Evolutionary conservation across 2,329 filamentous ascomycete species (phyloP).

Genomic region (Pestalotiopsis sp.): DNA sequence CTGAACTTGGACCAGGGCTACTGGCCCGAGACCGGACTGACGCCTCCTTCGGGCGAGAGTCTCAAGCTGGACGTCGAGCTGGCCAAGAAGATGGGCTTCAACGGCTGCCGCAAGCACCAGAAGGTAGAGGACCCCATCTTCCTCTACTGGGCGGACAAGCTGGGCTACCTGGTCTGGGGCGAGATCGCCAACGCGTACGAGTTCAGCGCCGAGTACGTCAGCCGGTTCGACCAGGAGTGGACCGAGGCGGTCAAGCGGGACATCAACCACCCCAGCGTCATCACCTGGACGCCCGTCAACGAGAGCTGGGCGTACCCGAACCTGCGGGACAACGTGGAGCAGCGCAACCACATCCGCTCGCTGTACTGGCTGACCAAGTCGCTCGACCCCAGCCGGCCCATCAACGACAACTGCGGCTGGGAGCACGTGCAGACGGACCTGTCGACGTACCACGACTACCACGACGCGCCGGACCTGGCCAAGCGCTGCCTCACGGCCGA

Average conservation of each 20-base stretch:
- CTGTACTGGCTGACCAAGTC: conserved; percentile 69
- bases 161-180: conserved; percentile 66
- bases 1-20: conserved; percentile 66
- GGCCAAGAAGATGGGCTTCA: conserved; percentile 64
- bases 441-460: conserved; percentile 71
- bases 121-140: conserved; percentile 66
- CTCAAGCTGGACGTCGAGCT: conserved; percentile 57
- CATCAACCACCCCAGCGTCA: conserved; percentile 66
- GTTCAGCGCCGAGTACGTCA: conserved; percentile 60
- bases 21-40: conserved; percentile 64
- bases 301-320: conserved; percentile 66
- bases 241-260: conserved; percentile 63
- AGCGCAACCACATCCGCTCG: conserved; percentile 66
- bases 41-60: conserved; percentile 51
- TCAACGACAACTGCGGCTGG: conserved; percentile 76
- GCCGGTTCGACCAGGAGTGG: conserved; percentile 68
- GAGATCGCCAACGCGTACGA: conserved; percentile 69
- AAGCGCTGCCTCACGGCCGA: conserved; percentile 56
- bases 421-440: conserved; percentile 68
- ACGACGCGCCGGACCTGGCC: conserved; percentile 58
- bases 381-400: conserved; percentile 63
- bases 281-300: conserved; percentile 71
- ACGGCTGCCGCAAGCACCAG: conserved; percentile 67
- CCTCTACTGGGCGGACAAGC: conserved; percentile 62
- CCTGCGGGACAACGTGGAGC: conserved; percentile 56